These are phyloP conservation scores for Amesomyces nigricolor DNA, from an alignment of 2,329 filamentous ascomycete species.

Conservation along the genomic window DNA sequence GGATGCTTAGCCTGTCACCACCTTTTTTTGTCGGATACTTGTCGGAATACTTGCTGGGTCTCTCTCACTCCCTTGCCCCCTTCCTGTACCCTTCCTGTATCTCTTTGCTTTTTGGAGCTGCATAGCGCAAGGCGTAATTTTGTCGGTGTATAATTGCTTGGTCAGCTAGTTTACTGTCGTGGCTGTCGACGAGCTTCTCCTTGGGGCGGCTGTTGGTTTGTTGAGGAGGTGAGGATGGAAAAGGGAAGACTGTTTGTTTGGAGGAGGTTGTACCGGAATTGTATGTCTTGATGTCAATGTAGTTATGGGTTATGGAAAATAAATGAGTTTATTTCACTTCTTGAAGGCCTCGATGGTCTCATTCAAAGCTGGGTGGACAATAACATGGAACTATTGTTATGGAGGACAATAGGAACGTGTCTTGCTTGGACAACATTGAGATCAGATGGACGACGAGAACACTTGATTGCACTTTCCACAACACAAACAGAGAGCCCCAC, in stretches of 20 bases:
- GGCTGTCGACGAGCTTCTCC: not conserved
- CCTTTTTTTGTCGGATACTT: slow-evolving; percentile 9
- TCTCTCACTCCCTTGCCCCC: not conserved
- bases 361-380: no score
- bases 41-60: slow-evolving; percentile 10
- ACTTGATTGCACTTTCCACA: no score
- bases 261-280: not conserved
- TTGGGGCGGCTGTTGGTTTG: not conserved
- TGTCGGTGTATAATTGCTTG: slow-evolving; percentile 15
- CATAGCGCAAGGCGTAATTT: slow-evolving; percentile 26
- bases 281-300: slow-evolving; percentile 4
- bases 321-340: not conserved
- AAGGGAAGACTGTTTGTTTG: not conserved
- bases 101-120: slow-evolving; percentile 20
- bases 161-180: not conserved
- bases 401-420: not conserved
- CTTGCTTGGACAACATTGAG: no score
- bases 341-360: no score
- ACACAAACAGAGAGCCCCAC: no score
- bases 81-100: slow-evolving; percentile 3
- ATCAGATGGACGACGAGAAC: no score
- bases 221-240: not conserved
- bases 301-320: slow-evolving; percentile 8
- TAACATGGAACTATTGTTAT: not conserved
- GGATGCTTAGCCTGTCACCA: slow-evolving; percentile 8